Evolutionary conservation across 1,139 yeast genomes (phyloP).

Genomic region (Hyphopichia burtonii): DNA sequence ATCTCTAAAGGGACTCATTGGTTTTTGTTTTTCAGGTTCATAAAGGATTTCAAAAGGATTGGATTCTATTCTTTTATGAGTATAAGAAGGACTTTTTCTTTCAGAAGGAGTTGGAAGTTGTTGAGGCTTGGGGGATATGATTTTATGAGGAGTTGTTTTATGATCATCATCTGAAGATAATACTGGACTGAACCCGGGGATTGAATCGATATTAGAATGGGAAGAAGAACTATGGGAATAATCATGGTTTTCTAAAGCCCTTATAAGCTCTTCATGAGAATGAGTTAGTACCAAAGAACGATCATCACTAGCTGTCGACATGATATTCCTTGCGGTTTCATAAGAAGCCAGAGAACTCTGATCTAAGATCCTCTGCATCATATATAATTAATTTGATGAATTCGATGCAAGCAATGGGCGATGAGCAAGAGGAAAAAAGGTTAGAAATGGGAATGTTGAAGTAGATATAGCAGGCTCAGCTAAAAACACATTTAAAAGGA

Average conservation of each 20-base stretch:
- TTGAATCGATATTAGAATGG: not conserved
- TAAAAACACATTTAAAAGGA: no score
- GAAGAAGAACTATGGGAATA: not conserved
- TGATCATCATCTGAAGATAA: not conserved
- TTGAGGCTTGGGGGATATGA: not conserved
- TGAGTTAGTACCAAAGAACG: not conserved
- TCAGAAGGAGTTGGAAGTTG: not conserved
- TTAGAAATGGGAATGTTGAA: no score
- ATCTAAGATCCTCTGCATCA: not conserved
- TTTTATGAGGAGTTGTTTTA: not conserved
- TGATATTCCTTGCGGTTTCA: slow-evolving; percentile 13
- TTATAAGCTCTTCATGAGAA: slow-evolving; percentile 1
- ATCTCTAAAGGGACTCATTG: not conserved
- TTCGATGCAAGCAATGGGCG: no score
- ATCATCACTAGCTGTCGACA: slow-evolving; percentile 5
- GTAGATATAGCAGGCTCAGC: no score
- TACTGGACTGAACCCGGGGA: not conserved
- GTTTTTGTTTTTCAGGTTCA: slow-evolving; percentile 3
- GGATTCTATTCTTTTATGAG: slow-evolving; percentile 12
- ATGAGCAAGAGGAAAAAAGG: no score
- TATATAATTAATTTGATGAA: no score
- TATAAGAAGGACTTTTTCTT: not conserved
- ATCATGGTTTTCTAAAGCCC: not conserved
- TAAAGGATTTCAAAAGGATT: slow-evolving; percentile 24
- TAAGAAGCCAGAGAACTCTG: slow-evolving; percentile 11